Conservation (phyloP, 1,139 yeast genomes). For the Zygoascus sp. region DNA sequence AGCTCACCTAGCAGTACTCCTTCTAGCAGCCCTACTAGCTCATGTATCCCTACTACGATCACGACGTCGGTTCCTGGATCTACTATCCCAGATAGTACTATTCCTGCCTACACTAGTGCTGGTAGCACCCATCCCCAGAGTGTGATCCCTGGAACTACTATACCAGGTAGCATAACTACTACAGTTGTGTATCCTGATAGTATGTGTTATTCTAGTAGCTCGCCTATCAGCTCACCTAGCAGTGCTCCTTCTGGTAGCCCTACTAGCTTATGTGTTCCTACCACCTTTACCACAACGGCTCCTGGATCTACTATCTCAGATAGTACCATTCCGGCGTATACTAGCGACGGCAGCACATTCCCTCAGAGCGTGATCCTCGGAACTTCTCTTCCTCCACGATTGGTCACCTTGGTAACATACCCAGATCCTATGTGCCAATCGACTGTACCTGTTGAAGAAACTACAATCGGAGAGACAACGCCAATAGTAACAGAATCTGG, state of each 20-base stretch:
- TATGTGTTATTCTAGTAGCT: slow-evolving; percentile 6
- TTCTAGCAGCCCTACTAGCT: slow-evolving; percentile 7
- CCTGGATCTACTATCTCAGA: slow-evolving; percentile 6
- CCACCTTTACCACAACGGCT: slow-evolving; percentile 16
- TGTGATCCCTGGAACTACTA: slow-evolving; percentile 4
- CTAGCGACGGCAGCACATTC: slow-evolving; percentile 5
- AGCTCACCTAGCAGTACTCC: slow-evolving; percentile 16
- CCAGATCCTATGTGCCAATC: neutral
- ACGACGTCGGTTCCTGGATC: slow-evolving; percentile 14
- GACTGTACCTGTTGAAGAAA: neutral
- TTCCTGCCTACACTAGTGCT: slow-evolving; percentile 2
- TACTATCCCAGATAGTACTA: slow-evolving; percentile 2
- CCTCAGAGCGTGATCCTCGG: slow-evolving; percentile 3
- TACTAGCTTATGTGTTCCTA: slow-evolving; percentile 16
- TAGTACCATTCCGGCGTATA: slow-evolving; percentile 2
- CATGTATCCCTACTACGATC: slow-evolving; percentile 17
- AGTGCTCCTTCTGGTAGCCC: slow-evolving; percentile 10
- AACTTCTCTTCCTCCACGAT: neutral
- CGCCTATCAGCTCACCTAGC: slow-evolving; percentile 7
- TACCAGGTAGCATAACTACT: slow-evolving; percentile 10
- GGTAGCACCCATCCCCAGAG: slow-evolving; percentile 5
- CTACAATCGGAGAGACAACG: neutral
- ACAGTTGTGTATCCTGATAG: slow-evolving; percentile 11
- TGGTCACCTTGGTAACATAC: slow-evolving; percentile 1
- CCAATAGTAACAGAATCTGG: neutral